Evolutionary conservation across 179 eudicot genomes (phyloP).

Genomic region (Dionaea muscipula): DNA sequence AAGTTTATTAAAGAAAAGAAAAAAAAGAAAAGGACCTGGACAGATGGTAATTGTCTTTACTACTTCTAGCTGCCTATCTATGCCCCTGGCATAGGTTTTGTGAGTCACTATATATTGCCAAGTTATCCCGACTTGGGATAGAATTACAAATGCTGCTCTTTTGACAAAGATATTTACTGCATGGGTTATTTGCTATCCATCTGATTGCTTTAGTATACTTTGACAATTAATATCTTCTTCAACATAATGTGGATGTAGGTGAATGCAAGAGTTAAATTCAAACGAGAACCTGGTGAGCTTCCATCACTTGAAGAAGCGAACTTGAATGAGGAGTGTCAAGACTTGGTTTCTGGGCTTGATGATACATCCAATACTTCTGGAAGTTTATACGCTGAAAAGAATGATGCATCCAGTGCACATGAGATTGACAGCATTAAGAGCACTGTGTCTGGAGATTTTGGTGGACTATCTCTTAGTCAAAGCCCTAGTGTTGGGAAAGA

Average conservation of each 20-base stretch:
- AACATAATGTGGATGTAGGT: slow-evolving; percentile 24
- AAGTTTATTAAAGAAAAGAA: no score
- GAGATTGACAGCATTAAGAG: slow-evolving; percentile 64
- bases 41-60: no score
- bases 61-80: no score
- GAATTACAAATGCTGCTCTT: no score
- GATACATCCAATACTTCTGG: slow-evolving; percentile 70
- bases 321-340: slow-evolving; percentile 50
- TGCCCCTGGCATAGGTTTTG: no score
- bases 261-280: slow-evolving; percentile 39
- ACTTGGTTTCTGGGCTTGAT: slow-evolving; percentile 50
- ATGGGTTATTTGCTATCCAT: no score
- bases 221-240: background rate
- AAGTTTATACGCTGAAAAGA: slow-evolving; percentile 68
- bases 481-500: slow-evolving; percentile 36
- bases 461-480: slow-evolving; percentile 29
- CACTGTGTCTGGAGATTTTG: slow-evolving; percentile 38
- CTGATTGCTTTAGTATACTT: no score
- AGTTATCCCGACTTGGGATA: no score
- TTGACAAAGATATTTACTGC: no score
- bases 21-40: no score
- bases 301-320: slow-evolving; percentile 60
- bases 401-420: slow-evolving; percentile 41
- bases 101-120: no score
- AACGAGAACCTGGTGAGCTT: slow-evolving; percentile 49